Percentiles rank a stretch among this genome's conserved stretches.
These are phyloP conservation scores for Jackrogersella minutella DNA, from an alignment of 495 filamentous ascomycete genomes.

Conservation along the genomic window DNA sequence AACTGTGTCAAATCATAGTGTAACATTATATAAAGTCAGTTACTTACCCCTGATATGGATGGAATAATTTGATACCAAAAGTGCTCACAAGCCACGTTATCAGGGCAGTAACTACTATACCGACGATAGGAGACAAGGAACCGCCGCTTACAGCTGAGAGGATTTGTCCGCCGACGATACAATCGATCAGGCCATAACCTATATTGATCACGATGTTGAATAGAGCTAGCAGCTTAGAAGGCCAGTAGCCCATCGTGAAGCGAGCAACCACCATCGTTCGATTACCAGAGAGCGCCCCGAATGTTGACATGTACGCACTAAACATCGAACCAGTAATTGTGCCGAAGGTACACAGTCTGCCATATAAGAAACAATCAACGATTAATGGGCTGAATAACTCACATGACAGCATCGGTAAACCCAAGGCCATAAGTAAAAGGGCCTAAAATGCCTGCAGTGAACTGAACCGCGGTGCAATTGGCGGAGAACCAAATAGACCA, in stretches of 20 bases:
- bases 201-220: slow-evolving; percentile 9
- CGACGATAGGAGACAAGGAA: slow-evolving; percentile 2
- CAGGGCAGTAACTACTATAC: slow-evolving; percentile 3
- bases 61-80: slow-evolving; percentile 5
- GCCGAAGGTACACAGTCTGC: not conserved
- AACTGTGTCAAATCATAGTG: not conserved
- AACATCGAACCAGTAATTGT: slow-evolving; percentile 2
- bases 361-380: not conserved
- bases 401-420: not conserved
- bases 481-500: slow-evolving; percentile 9
- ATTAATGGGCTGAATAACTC: not conserved
- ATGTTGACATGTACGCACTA: not conserved
- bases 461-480: not conserved
- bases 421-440: not conserved
- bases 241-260: slow-evolving; percentile 4
- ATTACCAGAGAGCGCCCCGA: not conserved
- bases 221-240: slow-evolving; percentile 1
- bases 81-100: slow-evolving; percentile 8
- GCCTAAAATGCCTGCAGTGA: not conserved
- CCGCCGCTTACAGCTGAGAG: slow-evolving; percentile 4
- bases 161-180: slow-evolving; percentile 4
- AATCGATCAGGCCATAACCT: slow-evolving; percentile 8
- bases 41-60: slow-evolving; percentile 7
- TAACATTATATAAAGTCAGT: not conserved
- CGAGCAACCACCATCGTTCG: slow-evolving; percentile 2